Conservation (phyloP, 2,329 filamentous ascomycete species). For the Pyrenophora graminea region DNA sequence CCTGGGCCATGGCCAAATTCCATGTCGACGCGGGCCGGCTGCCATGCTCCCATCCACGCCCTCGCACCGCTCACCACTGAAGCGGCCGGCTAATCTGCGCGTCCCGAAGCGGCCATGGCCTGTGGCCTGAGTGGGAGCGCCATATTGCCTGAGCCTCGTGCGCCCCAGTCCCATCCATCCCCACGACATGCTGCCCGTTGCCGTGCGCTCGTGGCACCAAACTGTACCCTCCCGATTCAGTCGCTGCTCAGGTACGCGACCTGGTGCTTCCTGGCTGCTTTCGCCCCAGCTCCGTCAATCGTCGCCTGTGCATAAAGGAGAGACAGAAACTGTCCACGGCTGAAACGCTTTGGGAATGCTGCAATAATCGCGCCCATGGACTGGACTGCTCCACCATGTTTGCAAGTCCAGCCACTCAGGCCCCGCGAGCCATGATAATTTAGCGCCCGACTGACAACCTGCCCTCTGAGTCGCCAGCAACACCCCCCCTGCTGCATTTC, state of each 20-base stretch:
- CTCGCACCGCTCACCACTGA: conserved; percentile 21
- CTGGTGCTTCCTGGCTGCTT: conserved; percentile 18
- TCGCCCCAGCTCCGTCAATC: conserved; percentile 26
- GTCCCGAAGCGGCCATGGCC: conserved; percentile 28
- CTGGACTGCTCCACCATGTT: conserved; percentile 39
- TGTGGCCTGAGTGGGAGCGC: conserved; percentile 26
- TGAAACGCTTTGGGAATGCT: conserved; percentile 43
- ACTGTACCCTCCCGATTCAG: conserved; percentile 14
- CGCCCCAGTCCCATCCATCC: conserved; percentile 12
- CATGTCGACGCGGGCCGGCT: conserved; percentile 33
- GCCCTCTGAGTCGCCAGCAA: conserved; percentile 39
- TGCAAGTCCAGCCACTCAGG: conserved; percentile 42
- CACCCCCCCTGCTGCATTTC: conserved; percentile 35
- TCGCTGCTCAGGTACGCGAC: conserved; percentile 40
- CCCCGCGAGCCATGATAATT: conserved; percentile 33
- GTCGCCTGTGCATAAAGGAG: conserved; percentile 44
- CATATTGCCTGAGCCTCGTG: conserved; percentile 36
- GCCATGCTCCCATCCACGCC: conserved; percentile 29
- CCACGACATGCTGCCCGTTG: conserved; percentile 27
- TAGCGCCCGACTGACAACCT: conserved; percentile 43
- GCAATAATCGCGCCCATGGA: conserved; percentile 36
- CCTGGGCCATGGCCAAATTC: conserved; percentile 32
- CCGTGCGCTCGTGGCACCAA: conserved; percentile 37
- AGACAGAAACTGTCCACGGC: conserved; percentile 30
- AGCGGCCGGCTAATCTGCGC: conserved; percentile 40